Evolutionary conservation across 2,329 filamentous ascomycete genomes (phyloP).

Genomic region (Colletotrichum eleusines): DNA sequence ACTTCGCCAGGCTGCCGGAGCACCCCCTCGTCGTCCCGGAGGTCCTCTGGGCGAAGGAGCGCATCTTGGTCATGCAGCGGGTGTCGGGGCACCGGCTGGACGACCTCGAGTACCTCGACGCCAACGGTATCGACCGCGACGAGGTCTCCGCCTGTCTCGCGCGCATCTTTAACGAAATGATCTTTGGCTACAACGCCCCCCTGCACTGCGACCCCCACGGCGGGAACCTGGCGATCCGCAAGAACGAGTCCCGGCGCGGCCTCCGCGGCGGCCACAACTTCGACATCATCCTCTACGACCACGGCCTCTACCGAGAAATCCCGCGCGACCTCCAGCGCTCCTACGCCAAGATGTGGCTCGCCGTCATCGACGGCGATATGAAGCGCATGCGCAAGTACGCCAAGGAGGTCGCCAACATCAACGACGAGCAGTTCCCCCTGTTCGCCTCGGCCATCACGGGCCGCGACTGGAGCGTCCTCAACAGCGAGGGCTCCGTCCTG

Average conservation of each 20-base stretch:
- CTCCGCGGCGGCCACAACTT: constrained; percentile 77
- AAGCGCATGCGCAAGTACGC: constrained; percentile 88
- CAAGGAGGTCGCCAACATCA: constrained; percentile 88
- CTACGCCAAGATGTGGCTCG: constrained; percentile 98
- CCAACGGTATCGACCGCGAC: constrained; percentile 89
- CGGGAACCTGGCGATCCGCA: constrained; percentile 92
- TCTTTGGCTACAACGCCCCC: constrained; percentile 89
- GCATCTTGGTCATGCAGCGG: constrained; percentile 96
- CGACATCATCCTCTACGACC: constrained; percentile 95
- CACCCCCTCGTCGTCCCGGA: constrained; percentile 90
- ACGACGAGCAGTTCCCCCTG: constrained; percentile 89
- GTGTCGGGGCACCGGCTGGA: constrained; percentile 89
- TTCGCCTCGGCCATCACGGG: constrained; percentile 98
- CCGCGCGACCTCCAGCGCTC: constrained; percentile 80
- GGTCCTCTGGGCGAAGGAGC: constrained; percentile 88
- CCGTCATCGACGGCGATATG: constrained; percentile 92
- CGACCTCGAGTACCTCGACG: constrained; percentile 88
- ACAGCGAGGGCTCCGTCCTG: constrained; percentile 57
- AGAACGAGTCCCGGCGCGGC: constrained; percentile 71
- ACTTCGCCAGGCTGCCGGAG: constrained; percentile 80
- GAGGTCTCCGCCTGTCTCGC: constrained; percentile 93
- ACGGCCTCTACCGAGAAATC: constrained; percentile 95
- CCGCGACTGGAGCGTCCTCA: constrained; percentile 84
- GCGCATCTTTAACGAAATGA: constrained; percentile 99
- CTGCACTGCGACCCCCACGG: constrained; percentile 98